Percentiles rank a stretch among this genome's conserved stretches.
phyloP scores from a whole-genome alignment of 768 basidiomycete species.

The Lactarius evosmus region DNA sequence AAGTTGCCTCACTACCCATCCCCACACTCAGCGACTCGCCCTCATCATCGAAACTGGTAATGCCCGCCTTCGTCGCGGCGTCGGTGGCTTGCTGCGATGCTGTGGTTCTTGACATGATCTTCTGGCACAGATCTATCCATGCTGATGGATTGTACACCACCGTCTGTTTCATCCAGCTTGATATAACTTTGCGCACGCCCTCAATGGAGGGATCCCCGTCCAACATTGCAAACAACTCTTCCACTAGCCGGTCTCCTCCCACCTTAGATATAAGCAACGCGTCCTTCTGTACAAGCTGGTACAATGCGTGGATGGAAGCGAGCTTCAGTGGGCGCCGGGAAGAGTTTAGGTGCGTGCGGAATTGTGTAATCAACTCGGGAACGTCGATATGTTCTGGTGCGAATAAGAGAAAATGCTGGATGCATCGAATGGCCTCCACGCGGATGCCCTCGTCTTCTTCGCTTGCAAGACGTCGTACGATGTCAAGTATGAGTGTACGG shows the following conservation, averaged over 20 bases:
- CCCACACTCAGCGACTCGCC: conserved; percentile 82
- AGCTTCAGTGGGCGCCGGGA: conserved; percentile 82
- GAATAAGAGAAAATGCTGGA: conserved; percentile 97
- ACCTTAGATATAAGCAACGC: conserved; percentile 87
- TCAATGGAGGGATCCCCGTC: conserved; percentile 94
- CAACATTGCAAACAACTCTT: conserved; percentile 91
- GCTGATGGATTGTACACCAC: conserved; percentile 90
- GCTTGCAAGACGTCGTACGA: conserved; percentile 79
- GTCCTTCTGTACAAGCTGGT: conserved; percentile 96
- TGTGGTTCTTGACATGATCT: conserved; percentile 94
- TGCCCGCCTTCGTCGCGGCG: conserved; percentile 50
- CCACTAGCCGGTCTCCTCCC: conserved; percentile 91
- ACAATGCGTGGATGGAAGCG: conserved; percentile 92
- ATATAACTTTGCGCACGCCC: conserved; percentile 90
- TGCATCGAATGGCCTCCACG: conserved; percentile 93
- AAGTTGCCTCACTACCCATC: conserved; percentile 42
- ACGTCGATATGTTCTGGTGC: conserved; percentile 81
- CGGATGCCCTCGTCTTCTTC: conserved; percentile 86
- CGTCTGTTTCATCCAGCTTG: conserved; percentile 93
- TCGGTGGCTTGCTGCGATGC: conserved; percentile 74
- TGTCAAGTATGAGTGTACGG: conserved; percentile 74
- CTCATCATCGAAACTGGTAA: conserved; percentile 75
- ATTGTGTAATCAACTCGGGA: conserved; percentile 72
- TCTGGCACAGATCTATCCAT: conserved; percentile 97
- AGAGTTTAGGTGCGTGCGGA: conserved; percentile 77